Percentiles rank a stretch among this genome's conserved stretches.
These are phyloP conservation scores for Ophiocordyceps sinensis DNA, from an alignment of 2,329 filamentous ascomycete species.

Conservation along the genomic window DNA sequence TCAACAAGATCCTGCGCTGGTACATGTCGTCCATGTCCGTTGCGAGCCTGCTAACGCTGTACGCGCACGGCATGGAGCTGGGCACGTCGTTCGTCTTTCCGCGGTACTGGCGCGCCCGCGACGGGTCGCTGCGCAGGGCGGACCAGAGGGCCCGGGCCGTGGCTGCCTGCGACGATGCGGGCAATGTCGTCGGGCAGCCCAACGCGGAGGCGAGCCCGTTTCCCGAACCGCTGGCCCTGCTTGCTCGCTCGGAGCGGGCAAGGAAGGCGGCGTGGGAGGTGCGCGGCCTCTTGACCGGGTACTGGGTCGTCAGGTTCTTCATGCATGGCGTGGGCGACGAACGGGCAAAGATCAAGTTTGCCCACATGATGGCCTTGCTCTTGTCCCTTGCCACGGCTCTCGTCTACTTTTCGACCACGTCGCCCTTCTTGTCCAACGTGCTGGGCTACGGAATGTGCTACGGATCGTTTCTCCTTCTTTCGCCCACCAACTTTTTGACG, in stretches of 20 bases:
- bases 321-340: conserved; percentile 35
- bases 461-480: conserved; percentile 65
- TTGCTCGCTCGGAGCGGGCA: conserved; percentile 11
- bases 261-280: conserved; percentile 28
- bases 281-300: conserved; percentile 32
- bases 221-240: conserved; percentile 19
- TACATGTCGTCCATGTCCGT: conserved; percentile 75
- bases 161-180: conserved; percentile 18
- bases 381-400: conserved; percentile 39
- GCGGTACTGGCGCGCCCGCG: conserved; percentile 41
- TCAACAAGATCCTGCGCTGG: conserved; percentile 70
- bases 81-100: conserved; percentile 59
- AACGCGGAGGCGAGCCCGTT: conserved; percentile 13
- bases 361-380: conserved; percentile 40
- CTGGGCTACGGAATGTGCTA: conserved; percentile 84
- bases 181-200: conserved; percentile 12
- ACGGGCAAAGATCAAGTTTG: conserved; percentile 37
- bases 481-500: conserved; percentile 74
- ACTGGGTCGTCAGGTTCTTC: conserved; percentile 34
- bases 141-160: conserved; percentile 26
- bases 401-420: conserved; percentile 51
- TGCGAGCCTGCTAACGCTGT: conserved; percentile 58
- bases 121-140: conserved; percentile 29
- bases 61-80: conserved; percentile 58
- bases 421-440: conserved; percentile 57